Evolutionary conservation across 352 stramenopile genomes (phyloP).

Genomic region (Blastocystis sp.): DNA sequence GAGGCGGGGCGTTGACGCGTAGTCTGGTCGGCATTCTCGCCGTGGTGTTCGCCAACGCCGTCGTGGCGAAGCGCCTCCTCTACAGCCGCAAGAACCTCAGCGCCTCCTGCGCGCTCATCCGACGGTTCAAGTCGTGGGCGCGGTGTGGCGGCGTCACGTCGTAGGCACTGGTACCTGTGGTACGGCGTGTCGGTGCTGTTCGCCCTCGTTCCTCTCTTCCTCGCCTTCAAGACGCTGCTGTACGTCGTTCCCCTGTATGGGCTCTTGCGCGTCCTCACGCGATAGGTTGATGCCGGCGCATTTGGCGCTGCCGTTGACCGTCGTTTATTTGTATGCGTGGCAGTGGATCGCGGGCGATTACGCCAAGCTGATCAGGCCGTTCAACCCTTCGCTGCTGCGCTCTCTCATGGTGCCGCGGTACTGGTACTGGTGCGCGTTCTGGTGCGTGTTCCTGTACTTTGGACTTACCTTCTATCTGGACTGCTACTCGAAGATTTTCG

Average conservation of each 20-base stretch:
- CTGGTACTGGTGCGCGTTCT: constrained; percentile 44
- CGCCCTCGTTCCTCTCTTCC: not conserved
- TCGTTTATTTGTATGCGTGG: constrained; percentile 56
- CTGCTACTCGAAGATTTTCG: constrained; percentile 45
- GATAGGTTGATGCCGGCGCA: constrained; percentile 66
- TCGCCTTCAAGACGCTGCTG: constrained; percentile 15
- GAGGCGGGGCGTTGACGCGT: not conserved
- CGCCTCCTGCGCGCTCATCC: not conserved
- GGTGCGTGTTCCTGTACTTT: constrained; percentile 29
- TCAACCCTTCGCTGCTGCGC: constrained; percentile 31
- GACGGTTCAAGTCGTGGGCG: constrained; percentile 6
- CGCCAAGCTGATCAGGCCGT: constrained; percentile 37
- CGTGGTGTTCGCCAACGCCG: not conserved
- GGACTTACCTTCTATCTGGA: constrained; percentile 59
- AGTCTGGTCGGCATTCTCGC: constrained; percentile 7
- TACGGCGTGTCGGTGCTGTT: not conserved
- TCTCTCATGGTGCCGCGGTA: constrained; percentile 55
- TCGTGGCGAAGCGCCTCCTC: constrained; percentile 27
- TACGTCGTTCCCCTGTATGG: constrained; percentile 7
- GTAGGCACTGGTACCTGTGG: constrained; percentile 44
- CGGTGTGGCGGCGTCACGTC: not conserved
- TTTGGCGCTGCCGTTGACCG: constrained; percentile 35
- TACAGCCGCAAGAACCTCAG: constrained; percentile 24
- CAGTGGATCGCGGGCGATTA: constrained; percentile 43
- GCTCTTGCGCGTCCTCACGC: not conserved